Evolutionary conservation across 257 asterid genomes (phyloP).

Genomic region (Plantago major): DNA sequence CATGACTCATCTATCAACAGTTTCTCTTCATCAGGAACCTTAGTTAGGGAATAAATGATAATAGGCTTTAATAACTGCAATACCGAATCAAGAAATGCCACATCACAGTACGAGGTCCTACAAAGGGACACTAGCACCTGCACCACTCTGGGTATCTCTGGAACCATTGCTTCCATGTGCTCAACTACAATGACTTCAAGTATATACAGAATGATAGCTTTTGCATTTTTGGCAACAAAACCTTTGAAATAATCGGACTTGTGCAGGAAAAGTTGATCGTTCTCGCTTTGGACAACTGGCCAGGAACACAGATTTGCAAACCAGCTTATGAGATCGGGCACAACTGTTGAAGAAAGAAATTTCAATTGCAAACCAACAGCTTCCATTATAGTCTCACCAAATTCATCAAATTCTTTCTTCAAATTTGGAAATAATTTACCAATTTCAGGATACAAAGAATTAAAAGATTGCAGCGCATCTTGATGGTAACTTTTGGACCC

Average conservation of each 20-base stretch:
- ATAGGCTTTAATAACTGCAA: constrained; percentile 72
- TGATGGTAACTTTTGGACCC: constrained; percentile 35
- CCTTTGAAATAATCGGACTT: constrained; percentile 59
- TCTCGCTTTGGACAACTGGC: constrained; percentile 65
- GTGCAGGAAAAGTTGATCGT: constrained; percentile 28
- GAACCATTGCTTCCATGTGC: constrained; percentile 90
- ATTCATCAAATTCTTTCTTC: constrained; percentile 72
- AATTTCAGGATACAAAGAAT: constrained; percentile 58
- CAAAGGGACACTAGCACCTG: constrained; percentile 76
- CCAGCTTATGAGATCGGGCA: constrained; percentile 93
- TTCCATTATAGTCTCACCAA: constrained; percentile 84
- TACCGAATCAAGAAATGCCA: constrained; percentile 73
- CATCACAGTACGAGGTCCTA: constrained; percentile 67
- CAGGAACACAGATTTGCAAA: constrained; percentile 79
- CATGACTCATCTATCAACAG: constrained; percentile 44
- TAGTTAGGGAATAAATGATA: constrained; percentile 61
- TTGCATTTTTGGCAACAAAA: constrained; percentile 84
- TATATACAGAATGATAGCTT: constrained; percentile 73
- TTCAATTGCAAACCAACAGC: constrained; percentile 92
- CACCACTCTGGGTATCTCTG: constrained; percentile 80
- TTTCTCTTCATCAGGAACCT: constrained; percentile 60
- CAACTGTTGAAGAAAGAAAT: constrained; percentile 59
- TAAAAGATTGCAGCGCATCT: constrained; percentile 49
- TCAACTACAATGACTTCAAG: constrained; percentile 83
- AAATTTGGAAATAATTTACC: constrained; percentile 75